Base-by-base conservation (phyloP, 805 yeast species). In the Candida takata region DNA sequence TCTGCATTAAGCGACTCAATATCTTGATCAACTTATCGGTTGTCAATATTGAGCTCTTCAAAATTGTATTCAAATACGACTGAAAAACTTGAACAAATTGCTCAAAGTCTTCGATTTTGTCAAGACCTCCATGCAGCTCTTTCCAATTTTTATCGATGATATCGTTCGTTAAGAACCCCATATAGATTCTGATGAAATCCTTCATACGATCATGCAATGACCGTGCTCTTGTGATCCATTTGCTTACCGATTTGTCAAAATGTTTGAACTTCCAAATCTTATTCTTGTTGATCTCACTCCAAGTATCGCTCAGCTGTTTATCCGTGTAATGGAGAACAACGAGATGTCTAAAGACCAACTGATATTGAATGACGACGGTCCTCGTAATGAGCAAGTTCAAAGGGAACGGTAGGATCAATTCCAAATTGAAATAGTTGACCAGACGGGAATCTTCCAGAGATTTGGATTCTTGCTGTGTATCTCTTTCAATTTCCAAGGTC, bases 391-490 rank as follows among this genome's bases (percentile, higher is more conserved):
- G 66, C 18, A 90, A 64, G 49, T 86, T 86, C 33, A 86, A 59
- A 0, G 99, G 99, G 53, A 85, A 92, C 4, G 97, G 96, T 16
- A 88, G 57, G n/a, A 68, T 58, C 7, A 79, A 41, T 28, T 78
- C 76, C 30, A 81, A 57, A 39, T 72, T 73, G 9, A 81, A 54
- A 34, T 70, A 69, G 31, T 77, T 64, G 2, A 80, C 63, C 2
- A 74, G 41, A 59, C 70, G 35, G 48, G 60, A 42, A 48, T 64
- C 45, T 54, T 60, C 50, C 42, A 53, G n/a, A 8, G 56, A 46
- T 24, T 56, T 54, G 23, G 35, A 10, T 6, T 44, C 52, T 18
- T 35, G 26, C 5, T 37, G 16, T 6, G 42, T 9, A 9, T 41
- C 44, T 12, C 38, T 33, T 9, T 42, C 41, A 5, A 44, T 35